Base-by-base conservation (phyloP, 331 rosid genomes). In the Arachis monticola region DNA sequence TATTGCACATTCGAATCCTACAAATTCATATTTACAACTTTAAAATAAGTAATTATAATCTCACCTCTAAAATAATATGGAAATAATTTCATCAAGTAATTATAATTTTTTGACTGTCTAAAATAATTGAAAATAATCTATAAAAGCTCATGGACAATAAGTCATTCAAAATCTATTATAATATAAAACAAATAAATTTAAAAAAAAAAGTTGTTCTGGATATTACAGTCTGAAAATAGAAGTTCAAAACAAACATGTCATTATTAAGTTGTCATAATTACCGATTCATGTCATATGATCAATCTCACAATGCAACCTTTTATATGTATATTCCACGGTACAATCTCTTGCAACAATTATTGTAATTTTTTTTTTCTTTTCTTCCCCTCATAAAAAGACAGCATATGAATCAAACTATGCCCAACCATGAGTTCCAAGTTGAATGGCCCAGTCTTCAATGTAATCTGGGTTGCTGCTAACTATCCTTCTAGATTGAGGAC, bases 391-490 rank as follows among this genome's bases (percentile, higher is more conserved):
- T n/a, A 17, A 5, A 5, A 64, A 45, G 17, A 70, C 45, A 32
- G 12, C 22, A 67, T 75, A 67, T 65, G 74, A 65, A 70, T 60
- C 50, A 85, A 83, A 79, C 67, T 87, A 65, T 73, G 88, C 69
- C 99, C 99, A 90, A 40, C 83, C 86, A 64, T 82, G 91, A 66
- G 86, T 83, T 58, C 85, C 83, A 5, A 77, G 67, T 17, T 96
- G 96, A 38, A 84, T 9, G 52, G 83, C 69, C 99, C 96, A 94
- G 68, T 91, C 96, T n/a, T 92, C 98, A 9, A 82, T 74, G 2
- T 70, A 79, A 35, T 85, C 88, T 0, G 90, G 87, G 78, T 83
- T 75, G 8, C 82, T 70, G 17, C 83, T 85, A 11, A 59, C 13
- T 48, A 67, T 41, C 73, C 83, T 60, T 67, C 87, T 84, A 45